Base-by-base conservation (phyloP, 2,329 filamentous ascomycete species). In the Daldinia sp. region DNA sequence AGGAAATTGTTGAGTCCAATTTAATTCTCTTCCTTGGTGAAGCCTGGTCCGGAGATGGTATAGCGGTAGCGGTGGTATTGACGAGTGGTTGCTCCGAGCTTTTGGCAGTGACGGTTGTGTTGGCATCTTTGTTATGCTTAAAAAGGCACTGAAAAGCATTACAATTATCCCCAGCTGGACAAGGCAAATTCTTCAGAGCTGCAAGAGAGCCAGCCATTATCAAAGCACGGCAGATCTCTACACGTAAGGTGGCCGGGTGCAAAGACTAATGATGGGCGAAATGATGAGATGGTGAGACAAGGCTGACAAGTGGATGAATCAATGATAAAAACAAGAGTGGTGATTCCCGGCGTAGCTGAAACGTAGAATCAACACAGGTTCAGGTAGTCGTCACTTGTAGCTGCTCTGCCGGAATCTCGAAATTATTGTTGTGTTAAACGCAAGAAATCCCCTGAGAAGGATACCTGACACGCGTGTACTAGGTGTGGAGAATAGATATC, bases 61-160 rank as follows among this genome's bases (percentile, higher is more conserved):
- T 15, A 35, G 53, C 61, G 42, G 58, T 15, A 35, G 50, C 60
- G 41, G 58, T 64, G 30, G 60, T 37, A 4, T 55, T 63, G 9
- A 56, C 42, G 28, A 35, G 30, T 18, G 55, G 26, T 10, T 60
- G 53, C 44, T 23, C 63, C 26, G 57, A 26, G 18, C 57, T 60
- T 44, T 68, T 64, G 48, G 53, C 54, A 7, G 63, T 60, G 28
- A 65, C 41, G 53, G 63, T 67, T 13, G 68, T 55, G 61, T 74
- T 57, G 13, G 74, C 75, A 33, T 84, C 81, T 20, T 73, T 74
- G 37, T 77, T 76, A 70, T 86, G 83, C 30, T 82, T 82, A 71
- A 87, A 87, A 42, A 86, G 80, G 72, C 85, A 87, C 67, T 82
- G 79, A 71, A 85, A 85, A 15, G 84, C 83, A 7, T 81, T 83